Evolutionary conservation across 1,139 yeast species (phyloP).

Genomic region (Yamadazyma pseudoaaseri): DNA sequence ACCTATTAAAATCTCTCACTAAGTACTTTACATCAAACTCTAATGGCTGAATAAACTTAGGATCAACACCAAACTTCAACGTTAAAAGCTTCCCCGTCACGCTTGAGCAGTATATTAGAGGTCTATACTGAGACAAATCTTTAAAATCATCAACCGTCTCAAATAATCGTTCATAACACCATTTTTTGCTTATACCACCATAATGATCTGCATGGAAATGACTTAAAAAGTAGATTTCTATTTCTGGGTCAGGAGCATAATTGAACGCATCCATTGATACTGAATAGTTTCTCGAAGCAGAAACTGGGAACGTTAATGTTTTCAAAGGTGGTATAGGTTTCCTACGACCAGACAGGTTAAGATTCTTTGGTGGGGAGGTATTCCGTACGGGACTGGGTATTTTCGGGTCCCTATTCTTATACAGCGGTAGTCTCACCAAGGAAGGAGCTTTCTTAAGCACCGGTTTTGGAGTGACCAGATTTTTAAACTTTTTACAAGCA

Average conservation of each 20-base stretch:
- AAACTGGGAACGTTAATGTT: slow-evolving; percentile 41
- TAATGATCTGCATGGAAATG: slow-evolving; percentile 96
- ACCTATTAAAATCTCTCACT: slow-evolving; percentile 16
- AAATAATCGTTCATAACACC: slow-evolving; percentile 55
- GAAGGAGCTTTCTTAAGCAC: slow-evolving; percentile 7
- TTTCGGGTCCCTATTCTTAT: slow-evolving; percentile 14
- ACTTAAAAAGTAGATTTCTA: slow-evolving; percentile 57
- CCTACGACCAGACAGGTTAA: slow-evolving; percentile 16
- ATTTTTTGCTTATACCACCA: slow-evolving; percentile 74
- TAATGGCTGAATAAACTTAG: slow-evolving; percentile 48
- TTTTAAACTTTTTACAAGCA: slow-evolving; percentile 9
- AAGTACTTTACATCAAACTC: slow-evolving; percentile 41
- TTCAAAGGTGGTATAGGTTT: slow-evolving; percentile 57
- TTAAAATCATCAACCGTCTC: slow-evolving; percentile 27
- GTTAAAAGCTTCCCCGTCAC: slow-evolving; percentile 62
- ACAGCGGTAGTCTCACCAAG: slow-evolving; percentile 12
- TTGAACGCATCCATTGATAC: slow-evolving; percentile 72
- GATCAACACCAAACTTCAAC: slow-evolving; percentile 54
- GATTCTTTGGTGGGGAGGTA: slow-evolving; percentile 15
- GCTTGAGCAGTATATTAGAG: slow-evolving; percentile 63
- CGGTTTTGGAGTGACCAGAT: slow-evolving; percentile 5
- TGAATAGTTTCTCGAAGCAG: slow-evolving; percentile 19
- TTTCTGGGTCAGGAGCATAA: slow-evolving; percentile 45
- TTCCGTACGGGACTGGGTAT: slow-evolving; percentile 15
- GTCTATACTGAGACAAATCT: slow-evolving; percentile 41